A percentile compares a stretch with the other conserved stretches of the same genome.
Conservation (phyloP, 306 rosid species). For the Vachellia collinsii region DNA sequence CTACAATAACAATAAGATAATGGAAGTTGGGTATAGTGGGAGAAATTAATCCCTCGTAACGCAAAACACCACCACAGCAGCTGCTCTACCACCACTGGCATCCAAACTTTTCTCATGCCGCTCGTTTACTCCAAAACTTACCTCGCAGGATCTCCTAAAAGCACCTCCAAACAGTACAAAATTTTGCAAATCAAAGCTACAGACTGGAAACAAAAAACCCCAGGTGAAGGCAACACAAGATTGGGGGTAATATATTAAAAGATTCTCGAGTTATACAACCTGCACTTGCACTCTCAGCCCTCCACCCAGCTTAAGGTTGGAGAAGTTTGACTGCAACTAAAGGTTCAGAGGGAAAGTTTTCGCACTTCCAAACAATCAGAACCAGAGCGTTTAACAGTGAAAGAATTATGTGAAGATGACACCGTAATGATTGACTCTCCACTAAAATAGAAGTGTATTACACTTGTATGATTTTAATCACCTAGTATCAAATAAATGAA, state of each 20-base stretch:
- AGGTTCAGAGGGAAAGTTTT: not conserved
- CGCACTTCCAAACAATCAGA: not conserved
- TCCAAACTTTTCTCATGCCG: not conserved
- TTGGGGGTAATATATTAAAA: not conserved
- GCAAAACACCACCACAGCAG: no score
- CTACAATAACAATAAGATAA: not conserved
- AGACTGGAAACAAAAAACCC: not conserved
- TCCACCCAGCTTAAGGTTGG: not conserved
- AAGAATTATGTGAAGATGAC: not conserved
- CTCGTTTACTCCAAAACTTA: not conserved
- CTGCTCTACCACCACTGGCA: not conserved
- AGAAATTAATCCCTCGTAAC: no score
- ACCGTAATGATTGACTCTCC: conserved; percentile 17
- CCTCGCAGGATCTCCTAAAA: conserved; percentile 29
- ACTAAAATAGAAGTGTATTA: conserved; percentile 14
- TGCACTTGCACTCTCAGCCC: not conserved
- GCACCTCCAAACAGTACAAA: conserved; percentile 14
- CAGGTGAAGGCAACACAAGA: not conserved
- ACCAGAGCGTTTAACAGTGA: not conserved
- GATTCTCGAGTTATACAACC: not conserved
- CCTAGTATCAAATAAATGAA: conserved; percentile 5
- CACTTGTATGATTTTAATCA: conserved; percentile 15
- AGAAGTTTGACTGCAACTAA: not conserved
- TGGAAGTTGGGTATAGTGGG: no score
- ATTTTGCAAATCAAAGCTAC: conserved; percentile 5